These are phyloP conservation scores for Mortierella alpina DNA, from an alignment of 192 early-diverging fungal species.

Conservation along the genomic window DNA sequence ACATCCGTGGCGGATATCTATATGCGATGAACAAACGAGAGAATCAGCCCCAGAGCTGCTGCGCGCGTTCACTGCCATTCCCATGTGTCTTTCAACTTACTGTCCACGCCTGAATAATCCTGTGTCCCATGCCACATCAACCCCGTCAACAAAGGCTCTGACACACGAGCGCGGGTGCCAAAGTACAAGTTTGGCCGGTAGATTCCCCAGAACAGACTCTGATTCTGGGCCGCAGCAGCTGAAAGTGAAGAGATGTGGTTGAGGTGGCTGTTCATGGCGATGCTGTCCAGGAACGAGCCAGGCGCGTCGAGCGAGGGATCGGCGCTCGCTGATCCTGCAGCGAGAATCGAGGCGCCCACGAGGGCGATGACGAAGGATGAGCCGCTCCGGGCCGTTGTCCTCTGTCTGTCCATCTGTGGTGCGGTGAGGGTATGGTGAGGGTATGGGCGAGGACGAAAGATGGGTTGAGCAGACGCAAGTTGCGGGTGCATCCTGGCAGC, in stretches of 20 bases:
- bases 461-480: too few relatives aligned
- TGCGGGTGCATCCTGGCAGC: too few relatives aligned
- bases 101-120: constrained; percentile 62
- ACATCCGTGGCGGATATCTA: constrained; percentile 89
- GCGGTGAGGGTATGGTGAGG: too few relatives aligned
- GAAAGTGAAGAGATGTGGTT: constrained; percentile 2
- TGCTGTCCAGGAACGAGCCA: constrained; percentile 6
- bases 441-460: too few relatives aligned
- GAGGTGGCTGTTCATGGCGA: neutral
- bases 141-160: constrained; percentile 85
- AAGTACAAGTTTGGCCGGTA: constrained; percentile 95
- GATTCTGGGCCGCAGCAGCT: constrained; percentile 41
- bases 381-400: neutral
- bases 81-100: constrained; percentile 38
- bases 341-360: neutral
- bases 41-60: neutral
- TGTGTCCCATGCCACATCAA: constrained; percentile 93
- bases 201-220: constrained; percentile 86
- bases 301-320: constrained; percentile 17
- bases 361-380: neutral
- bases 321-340: neutral
- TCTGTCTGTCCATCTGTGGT: constrained; percentile 2
- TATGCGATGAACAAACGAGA: constrained; percentile 1
- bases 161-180: constrained; percentile 83
- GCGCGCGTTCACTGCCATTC: neutral